These are phyloP conservation scores for Austroboletus niveus DNA, from an alignment of 1,284 basidiomycete genomes.

Conservation along the genomic window DNA sequence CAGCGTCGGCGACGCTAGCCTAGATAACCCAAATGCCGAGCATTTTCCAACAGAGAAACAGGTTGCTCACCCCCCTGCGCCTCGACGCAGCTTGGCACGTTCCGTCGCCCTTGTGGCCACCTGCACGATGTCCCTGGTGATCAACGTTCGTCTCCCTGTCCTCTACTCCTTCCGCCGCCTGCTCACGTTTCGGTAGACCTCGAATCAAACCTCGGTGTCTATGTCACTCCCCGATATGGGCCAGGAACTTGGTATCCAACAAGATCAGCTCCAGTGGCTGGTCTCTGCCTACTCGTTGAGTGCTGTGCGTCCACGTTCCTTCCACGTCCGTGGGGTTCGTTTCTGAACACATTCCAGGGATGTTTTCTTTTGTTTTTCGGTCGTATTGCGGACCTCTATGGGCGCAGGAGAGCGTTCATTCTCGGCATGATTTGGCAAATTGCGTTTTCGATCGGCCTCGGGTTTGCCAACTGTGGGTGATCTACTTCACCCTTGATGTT, in stretches of 20 bases:
- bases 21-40: conserved; percentile 10
- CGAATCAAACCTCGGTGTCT: conserved; percentile 44
- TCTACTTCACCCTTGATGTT: background rate
- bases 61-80: background rate
- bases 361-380: conserved; percentile 73
- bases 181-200: conserved; percentile 31
- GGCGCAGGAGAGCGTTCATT: conserved; percentile 62
- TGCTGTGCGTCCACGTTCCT: conserved; percentile 37
- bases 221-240: conserved; percentile 68
- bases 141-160: conserved; percentile 42
- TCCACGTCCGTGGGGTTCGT: background rate
- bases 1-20: conserved; percentile 8
- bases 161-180: background rate
- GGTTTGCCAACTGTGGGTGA: conserved; percentile 49
- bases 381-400: conserved; percentile 70
- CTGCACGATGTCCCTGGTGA: conserved; percentile 53
- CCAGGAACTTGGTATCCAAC: conserved; percentile 44
- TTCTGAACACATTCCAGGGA: conserved; percentile 43
- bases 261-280: conserved; percentile 65
- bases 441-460: conserved; percentile 52
- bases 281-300: conserved; percentile 49
- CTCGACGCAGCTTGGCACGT: conserved; percentile 24
- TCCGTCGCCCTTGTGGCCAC: conserved; percentile 47
- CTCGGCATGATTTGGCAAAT: conserved; percentile 48
- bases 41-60: conserved; percentile 15